Evolutionary conservation across 169 alveolate species (phyloP), one percentile per base, ranked within the genome.

Genomic region (Fabrea salina): DNA sequence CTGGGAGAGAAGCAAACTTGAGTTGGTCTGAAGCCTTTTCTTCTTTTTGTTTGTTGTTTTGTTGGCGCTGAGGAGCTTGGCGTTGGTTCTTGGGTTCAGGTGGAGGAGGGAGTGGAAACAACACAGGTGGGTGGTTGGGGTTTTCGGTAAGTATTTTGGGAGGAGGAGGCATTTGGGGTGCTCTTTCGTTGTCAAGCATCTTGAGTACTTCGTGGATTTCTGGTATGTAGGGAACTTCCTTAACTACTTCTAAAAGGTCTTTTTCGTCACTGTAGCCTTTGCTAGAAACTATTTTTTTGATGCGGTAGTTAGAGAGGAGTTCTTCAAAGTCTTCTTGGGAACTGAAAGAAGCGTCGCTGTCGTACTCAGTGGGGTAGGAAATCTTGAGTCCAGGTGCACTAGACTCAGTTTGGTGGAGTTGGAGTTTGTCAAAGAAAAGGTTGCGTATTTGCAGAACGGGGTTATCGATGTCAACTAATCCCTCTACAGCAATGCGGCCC

Each of bases 101-200:
- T 16, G 74, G 74, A 27, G 13, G 16, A 16, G 74, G 74, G 0
- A 61, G 3, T 13, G 74, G 51, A 57, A 86, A 80, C 32, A 79
- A 77, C 2, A 50, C 37, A 44, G 87, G 39, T 2, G 88, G 88
- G 4, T 89, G 92, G 0, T 81, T 80, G n/a, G 92, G 92, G 87
- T 86, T 86, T 11, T 71, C 76, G 22, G 57, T 71, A 33, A 82
- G 87, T 3, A 82, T 82, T 58, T 41, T 40, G 4, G 89, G 89
- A 35, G 53, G 37, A 6, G 58, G 64, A 32, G 92, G 92, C 35
- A 86, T 71, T 22, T 47, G 71, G 0, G 92, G 92, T 0, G 82
- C 58, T 30, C 44, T 27, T n/a, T 61, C 74, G 2, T 47, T 61
- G n/a, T 86, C 87, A 5, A 82, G 83, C 40, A 77, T 82, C 19